These are phyloP conservation scores for Jacaranda mimosifolia DNA, from an alignment of 257 asterid species.

Conservation along the genomic window DNA sequence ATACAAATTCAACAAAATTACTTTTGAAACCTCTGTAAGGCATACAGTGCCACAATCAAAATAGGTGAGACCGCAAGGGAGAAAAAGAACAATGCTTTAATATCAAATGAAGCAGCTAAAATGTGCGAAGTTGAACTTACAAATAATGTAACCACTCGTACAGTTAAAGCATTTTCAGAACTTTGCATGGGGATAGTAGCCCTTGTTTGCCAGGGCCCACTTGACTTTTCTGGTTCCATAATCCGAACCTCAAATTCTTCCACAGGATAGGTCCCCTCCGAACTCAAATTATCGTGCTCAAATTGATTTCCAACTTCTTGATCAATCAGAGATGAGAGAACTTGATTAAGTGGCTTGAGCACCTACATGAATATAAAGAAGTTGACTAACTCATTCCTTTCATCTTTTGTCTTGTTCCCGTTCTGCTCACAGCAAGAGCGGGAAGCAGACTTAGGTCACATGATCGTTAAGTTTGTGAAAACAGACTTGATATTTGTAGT, in stretches of 20 bases:
- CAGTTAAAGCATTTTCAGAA: constrained; percentile 95
- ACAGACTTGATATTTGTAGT: constrained; percentile 13
- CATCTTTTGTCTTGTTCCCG: constrained; percentile 2
- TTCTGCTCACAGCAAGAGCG: constrained; percentile 21
- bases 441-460: constrained; percentile 23
- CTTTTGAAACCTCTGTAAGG: constrained; percentile 14
- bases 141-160: constrained; percentile 84
- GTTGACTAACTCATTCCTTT: constrained; percentile 27
- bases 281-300: constrained; percentile 73
- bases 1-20: constrained; percentile 17
- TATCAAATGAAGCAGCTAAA: constrained; percentile 34
- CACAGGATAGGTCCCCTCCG: constrained; percentile 85
- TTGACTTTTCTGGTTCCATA: constrained; percentile 87
- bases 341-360: constrained; percentile 89
- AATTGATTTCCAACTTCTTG: constrained; percentile 91
- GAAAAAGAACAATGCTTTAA: neutral
- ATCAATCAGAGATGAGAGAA: constrained; percentile 87
- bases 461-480: constrained; percentile 21
- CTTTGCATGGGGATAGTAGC: constrained; percentile 92
- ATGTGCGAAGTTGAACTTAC: constrained; percentile 64
- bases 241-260: constrained; percentile 96
- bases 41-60: constrained; percentile 20
- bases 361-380: constrained; percentile 52
- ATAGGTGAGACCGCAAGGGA: constrained; percentile 3
- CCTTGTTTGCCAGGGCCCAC: constrained; percentile 93